Conservation (phyloP, 2,329 filamentous ascomycete genomes). For the Leptographium radiaticola region DNA sequence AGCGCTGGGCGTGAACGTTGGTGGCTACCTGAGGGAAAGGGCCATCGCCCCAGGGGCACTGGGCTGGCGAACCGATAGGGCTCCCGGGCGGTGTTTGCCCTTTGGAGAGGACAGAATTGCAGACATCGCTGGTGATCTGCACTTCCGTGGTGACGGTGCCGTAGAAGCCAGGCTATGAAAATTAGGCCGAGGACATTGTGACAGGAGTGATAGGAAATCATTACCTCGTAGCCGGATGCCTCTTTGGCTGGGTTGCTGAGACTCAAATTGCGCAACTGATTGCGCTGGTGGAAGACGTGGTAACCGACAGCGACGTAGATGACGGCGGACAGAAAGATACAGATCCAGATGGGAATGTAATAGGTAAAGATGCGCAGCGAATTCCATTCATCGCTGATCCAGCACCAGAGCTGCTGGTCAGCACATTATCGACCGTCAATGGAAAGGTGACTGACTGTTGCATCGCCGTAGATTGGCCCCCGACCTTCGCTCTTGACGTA, state of each 20-base stretch:
- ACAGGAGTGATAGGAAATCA: not conserved
- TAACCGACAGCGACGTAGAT: slow-evolving; percentile 46
- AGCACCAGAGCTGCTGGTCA: slow-evolving; percentile 42
- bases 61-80: not conserved
- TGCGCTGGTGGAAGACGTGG: slow-evolving; percentile 45
- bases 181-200: not conserved
- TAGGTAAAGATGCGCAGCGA: slow-evolving; percentile 46
- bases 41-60: slow-evolving; percentile 8
- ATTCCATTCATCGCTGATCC: slow-evolving; percentile 42
- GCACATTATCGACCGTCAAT: not conserved
- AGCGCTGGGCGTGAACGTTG: slow-evolving; percentile 5
- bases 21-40: slow-evolving; percentile 6
- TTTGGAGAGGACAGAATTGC: slow-evolving; percentile 4
- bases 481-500: slow-evolving; percentile 31
- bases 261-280: slow-evolving; percentile 40
- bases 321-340: slow-evolving; percentile 38
- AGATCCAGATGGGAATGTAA: slow-evolving; percentile 49
- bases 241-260: slow-evolving; percentile 28
- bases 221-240: slow-evolving; percentile 14
- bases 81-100: slow-evolving; percentile 6
- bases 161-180: slow-evolving; percentile 24
- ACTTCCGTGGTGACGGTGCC: slow-evolving; percentile 41
- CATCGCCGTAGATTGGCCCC: slow-evolving; percentile 39
- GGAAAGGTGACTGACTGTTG: slow-evolving; percentile 30
- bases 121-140: slow-evolving; percentile 25